Base-by-base conservation (phyloP, 1,284 basidiomycete genomes). In the Kwoniella shivajii region DNA sequence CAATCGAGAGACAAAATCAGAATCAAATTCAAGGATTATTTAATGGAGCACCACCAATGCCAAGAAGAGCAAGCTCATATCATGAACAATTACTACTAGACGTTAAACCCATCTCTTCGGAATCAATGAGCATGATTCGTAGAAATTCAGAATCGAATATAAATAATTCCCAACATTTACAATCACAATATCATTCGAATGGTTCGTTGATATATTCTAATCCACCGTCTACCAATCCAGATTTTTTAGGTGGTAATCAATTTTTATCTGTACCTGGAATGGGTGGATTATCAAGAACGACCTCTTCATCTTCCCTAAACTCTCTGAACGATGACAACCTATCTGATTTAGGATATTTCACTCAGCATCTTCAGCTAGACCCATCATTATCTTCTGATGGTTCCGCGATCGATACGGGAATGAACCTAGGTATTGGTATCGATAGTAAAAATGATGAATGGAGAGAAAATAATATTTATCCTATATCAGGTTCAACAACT, bases 61-160 rank as follows among this genome's bases (percentile, higher is more conserved):
- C 54, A 10, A 38, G 58, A 36, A 30, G 58, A 48, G 54, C 58
- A 4, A 56, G 54, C 36, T 60, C 58, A 13, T 60, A 56, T 26
- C 54, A 60, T 37, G 54, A 51, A 34, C 54, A 53, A 20, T 39
- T 51, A 27, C 24, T 41, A 3, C 29, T 53, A 14, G 45, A 39
- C 27, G 39, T 47, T 20, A 33, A 36, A 18, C 44, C 34, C 13
- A 9, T 29, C 20, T 22, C 48, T 6, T 36, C 16, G 11, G 48
- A 56, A 24, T 44, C 37, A 13, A 53, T 60, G n/a, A n/a, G n/a
- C n/a, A n/a, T n/a, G 51, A 41, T 48, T 27, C 58, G 58, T 14
- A 27, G 58, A 44, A 56, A 55, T 37, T 55, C 52, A 26, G 58
- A 55, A 34, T 50, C 46, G 14, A 54, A 60, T 27, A 52, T n/a